A percentile compares a stretch with the other conserved stretches of the same genome.
Conservation (phyloP, 2,329 filamentous ascomycete species). For the Pseudocercospora fuligena region DNA sequence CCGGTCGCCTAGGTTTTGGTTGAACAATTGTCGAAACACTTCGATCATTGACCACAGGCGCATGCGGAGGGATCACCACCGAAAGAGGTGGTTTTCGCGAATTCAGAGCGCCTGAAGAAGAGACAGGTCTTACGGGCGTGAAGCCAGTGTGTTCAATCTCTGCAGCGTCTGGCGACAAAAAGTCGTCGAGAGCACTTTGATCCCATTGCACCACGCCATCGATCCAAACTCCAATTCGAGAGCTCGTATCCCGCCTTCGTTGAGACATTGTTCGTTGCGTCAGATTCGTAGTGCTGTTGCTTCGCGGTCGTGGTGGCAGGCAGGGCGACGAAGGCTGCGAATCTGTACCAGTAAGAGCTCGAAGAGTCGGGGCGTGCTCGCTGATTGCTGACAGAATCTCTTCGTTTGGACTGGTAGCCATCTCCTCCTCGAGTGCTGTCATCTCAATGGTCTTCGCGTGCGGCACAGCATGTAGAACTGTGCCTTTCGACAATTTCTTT, state of each 20-base stretch:
- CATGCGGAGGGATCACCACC: constrained; percentile 32
- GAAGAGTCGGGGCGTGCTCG: constrained; percentile 22
- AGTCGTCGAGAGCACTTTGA: constrained; percentile 18
- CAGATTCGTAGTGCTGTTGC: constrained; percentile 15
- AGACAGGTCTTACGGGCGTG: constrained; percentile 23
- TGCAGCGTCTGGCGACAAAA: constrained; percentile 7
- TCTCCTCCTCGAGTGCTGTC: constrained; percentile 42
- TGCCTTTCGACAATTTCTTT: constrained; percentile 29
- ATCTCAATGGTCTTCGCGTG: constrained; percentile 35
- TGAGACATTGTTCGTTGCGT: constrained; percentile 27
- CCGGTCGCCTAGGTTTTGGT: constrained; percentile 18
- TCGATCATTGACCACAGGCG: constrained; percentile 16
- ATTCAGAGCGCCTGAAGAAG: background rate
- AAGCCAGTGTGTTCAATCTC: constrained; percentile 26
- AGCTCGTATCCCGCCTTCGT: constrained; percentile 37
- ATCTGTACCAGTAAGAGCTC: constrained; percentile 28
- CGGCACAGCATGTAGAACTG: constrained; percentile 41
- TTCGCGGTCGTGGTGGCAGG: constrained; percentile 24
- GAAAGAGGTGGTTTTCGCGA: constrained; percentile 26
- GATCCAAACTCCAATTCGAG: constrained; percentile 50
- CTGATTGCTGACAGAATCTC: constrained; percentile 46
- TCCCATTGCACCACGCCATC: constrained; percentile 52
- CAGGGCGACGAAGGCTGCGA: constrained; percentile 30
- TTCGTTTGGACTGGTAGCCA: constrained; percentile 47
- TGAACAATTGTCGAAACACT: constrained; percentile 20